Conservation (phyloP, 306 rosid genomes). For the Astragalus glycyphyllos region DNA sequence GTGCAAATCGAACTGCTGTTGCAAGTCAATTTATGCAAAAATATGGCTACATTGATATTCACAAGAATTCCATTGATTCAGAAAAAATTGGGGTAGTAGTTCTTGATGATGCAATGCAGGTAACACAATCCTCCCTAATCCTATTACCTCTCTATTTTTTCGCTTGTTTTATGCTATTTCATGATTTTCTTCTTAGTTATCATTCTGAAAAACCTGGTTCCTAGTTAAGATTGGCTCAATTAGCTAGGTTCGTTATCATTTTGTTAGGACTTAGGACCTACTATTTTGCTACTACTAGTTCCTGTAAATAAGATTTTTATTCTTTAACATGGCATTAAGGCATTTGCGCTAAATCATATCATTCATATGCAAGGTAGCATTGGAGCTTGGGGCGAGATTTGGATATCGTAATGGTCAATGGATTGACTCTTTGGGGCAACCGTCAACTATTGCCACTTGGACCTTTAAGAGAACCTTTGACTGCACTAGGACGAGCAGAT, state of each 20-base stretch:
- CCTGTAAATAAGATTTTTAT: neutral
- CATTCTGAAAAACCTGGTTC: slow-evolving; percentile 16
- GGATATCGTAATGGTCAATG: slow-evolving; percentile 89
- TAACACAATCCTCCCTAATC: slow-evolving; percentile 34
- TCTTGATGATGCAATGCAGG: slow-evolving; percentile 98
- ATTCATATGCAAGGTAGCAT: slow-evolving; percentile 62
- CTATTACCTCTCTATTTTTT: neutral
- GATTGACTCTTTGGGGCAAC: slow-evolving; percentile 82
- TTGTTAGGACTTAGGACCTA: neutral
- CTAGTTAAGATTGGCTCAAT: neutral
- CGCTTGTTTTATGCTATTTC: neutral
- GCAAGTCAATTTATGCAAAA: slow-evolving; percentile 59
- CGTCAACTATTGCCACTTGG: slow-evolving; percentile 75
- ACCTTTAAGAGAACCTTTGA: slow-evolving; percentile 88
- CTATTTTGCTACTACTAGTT: slow-evolving; percentile 10
- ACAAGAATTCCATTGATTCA: slow-evolving; percentile 45
- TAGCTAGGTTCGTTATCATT: slow-evolving; percentile 37
- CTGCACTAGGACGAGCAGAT: slow-evolving; percentile 75
- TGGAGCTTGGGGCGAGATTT: slow-evolving; percentile 87
- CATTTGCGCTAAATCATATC: slow-evolving; percentile 36
- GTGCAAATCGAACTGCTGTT: slow-evolving; percentile 69
- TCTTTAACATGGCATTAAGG: neutral
- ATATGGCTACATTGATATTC: slow-evolving; percentile 68
- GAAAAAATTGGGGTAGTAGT: slow-evolving; percentile 65
- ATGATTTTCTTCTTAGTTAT: slow-evolving; percentile 3